Evolutionary conservation across 2,329 filamentous ascomycete species (phyloP).

Genomic region (Xylaria sp.): DNA sequence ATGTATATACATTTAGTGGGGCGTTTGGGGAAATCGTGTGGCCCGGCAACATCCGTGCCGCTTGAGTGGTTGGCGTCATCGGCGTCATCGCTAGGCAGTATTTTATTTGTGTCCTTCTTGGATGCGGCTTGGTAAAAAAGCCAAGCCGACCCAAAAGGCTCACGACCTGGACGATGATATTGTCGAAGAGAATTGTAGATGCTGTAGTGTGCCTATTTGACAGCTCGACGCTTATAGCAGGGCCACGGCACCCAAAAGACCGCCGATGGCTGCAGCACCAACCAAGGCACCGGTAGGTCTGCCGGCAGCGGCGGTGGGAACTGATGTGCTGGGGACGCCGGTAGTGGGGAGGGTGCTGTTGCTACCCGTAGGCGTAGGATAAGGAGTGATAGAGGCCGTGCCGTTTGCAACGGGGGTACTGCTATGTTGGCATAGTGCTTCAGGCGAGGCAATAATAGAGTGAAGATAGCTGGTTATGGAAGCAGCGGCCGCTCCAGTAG

Average conservation of each 20-base stretch:
- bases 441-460: neutral
- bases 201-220: neutral
- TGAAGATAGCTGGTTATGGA: constrained; percentile 6
- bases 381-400: neutral
- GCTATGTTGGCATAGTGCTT: neutral
- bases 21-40: no score
- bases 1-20: no score
- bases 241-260: constrained; percentile 4
- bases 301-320: constrained; percentile 11
- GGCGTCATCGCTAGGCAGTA: neutral
- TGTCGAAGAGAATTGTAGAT: neutral
- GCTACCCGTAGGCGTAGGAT: neutral
- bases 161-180: neutral
- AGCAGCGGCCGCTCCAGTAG: neutral
- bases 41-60: neutral
- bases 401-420: neutral
- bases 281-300: constrained; percentile 5
- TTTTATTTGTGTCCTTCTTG: no score
- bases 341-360: neutral
- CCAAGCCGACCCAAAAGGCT: neutral
- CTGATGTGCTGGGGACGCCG: neutral
- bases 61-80: neutral
- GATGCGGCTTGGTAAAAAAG: neutral
- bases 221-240: constrained; percentile 1
- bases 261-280: constrained; percentile 4